phyloP scores from a whole-genome alignment of 805 yeast species.

The Candida argentea region DNA sequence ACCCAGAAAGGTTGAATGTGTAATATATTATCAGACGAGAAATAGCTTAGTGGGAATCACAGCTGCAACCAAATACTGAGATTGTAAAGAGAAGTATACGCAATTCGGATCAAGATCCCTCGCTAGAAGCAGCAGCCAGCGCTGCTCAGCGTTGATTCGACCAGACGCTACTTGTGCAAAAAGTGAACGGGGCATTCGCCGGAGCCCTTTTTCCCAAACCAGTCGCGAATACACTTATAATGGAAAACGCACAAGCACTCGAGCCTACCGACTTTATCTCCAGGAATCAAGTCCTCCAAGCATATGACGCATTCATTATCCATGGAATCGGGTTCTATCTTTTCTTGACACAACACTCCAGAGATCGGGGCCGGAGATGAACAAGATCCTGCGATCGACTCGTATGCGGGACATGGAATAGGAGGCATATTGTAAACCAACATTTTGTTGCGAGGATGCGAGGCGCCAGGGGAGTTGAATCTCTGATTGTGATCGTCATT shows the following conservation, averaged over 20 bases:
- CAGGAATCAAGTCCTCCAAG: constrained; percentile 76
- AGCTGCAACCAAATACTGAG: no score
- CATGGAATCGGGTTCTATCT: constrained; percentile 13
- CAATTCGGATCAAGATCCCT: no score
- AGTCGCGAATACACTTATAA: constrained; percentile 77
- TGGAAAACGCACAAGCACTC: constrained; percentile 95
- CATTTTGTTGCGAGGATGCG: constrained; percentile 61
- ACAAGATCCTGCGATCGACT: constrained; percentile 12
- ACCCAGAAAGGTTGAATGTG: no score
- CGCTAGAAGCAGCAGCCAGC: no score
- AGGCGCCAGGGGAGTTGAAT: constrained; percentile 15
- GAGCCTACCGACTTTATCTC: constrained; percentile 82
- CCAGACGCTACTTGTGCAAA: constrained; percentile 17
- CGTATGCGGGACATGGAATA: constrained; percentile 30
- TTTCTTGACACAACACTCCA: constrained; percentile 2
- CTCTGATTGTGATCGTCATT: constrained; percentile 43
- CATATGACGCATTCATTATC: constrained; percentile 88
- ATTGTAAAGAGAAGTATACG: neutral
- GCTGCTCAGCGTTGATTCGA: no score
- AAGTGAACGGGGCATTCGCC: constrained; percentile 83
- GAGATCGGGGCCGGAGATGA: constrained; percentile 9
- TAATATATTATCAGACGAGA: no score
- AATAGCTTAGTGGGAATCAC: no score
- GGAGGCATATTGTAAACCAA: constrained; percentile 59
- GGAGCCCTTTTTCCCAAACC: constrained; percentile 82